Conservation (phyloP, 768 basidiomycete species). For the Multifurca ochricompacta region DNA sequence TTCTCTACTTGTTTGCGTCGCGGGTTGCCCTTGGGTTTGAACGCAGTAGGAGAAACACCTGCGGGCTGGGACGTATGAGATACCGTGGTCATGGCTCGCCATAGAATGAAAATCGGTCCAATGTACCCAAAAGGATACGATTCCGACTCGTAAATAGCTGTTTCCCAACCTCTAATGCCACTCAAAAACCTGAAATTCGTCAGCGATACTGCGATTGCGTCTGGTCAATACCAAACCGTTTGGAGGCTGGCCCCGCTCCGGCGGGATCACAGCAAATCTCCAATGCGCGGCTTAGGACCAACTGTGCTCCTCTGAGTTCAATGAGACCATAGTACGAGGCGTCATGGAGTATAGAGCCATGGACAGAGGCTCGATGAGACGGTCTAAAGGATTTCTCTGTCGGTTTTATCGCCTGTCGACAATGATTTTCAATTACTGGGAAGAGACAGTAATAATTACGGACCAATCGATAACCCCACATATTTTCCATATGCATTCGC, state of each 20-base stretch:
- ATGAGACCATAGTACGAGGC: slow-evolving; percentile 77
- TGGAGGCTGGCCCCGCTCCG: slow-evolving; percentile 49
- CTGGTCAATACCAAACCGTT: slow-evolving; percentile 37
- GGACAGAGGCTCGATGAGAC: slow-evolving; percentile 80
- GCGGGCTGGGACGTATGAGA: not conserved
- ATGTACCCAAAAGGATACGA: slow-evolving; percentile 65
- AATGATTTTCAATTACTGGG: not conserved
- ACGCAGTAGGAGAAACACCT: not conserved
- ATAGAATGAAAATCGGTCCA: slow-evolving; percentile 65
- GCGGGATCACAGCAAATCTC: slow-evolving; percentile 58
- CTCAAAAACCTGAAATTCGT: slow-evolving; percentile 43
- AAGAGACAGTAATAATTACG: slow-evolving; percentile 17
- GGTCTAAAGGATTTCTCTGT: slow-evolving; percentile 91
- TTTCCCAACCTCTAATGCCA: slow-evolving; percentile 61
- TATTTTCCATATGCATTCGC: slow-evolving; percentile 87
- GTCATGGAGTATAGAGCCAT: slow-evolving; percentile 84
- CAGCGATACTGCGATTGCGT: not conserved
- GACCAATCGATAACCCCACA: slow-evolving; percentile 90
- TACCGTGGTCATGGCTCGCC: slow-evolving; percentile 40
- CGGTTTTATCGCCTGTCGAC: slow-evolving; percentile 63
- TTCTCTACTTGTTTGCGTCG: slow-evolving; percentile 26
- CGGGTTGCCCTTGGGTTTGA: slow-evolving; percentile 22
- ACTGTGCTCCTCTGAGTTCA: slow-evolving; percentile 61
- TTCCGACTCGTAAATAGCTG: slow-evolving; percentile 53
- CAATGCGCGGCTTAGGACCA: slow-evolving; percentile 43